Conservation (phyloP, 345 rosid species). For the Aquilaria malaccensis region DNA sequence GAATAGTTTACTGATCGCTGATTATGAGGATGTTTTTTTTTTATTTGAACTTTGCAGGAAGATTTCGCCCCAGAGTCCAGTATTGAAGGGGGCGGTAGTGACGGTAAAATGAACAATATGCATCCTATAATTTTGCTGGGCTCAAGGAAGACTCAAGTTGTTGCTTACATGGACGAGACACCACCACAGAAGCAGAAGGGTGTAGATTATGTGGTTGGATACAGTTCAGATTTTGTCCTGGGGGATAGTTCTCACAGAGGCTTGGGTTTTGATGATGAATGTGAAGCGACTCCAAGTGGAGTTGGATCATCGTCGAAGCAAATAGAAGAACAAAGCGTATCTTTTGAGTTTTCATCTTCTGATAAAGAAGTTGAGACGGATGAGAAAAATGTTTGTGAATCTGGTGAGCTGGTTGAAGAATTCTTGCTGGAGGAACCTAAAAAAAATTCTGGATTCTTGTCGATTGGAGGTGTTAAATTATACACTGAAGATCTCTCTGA, state of each 20-base stretch:
- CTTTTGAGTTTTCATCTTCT: constrained; percentile 22
- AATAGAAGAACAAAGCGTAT: constrained; percentile 26
- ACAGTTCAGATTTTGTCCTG: constrained; percentile 51
- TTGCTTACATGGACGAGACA: constrained; percentile 57
- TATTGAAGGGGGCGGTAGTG: constrained; percentile 4
- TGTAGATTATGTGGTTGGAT: constrained; percentile 41
- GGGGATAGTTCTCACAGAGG: constrained; percentile 60
- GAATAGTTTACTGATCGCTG: neutral
- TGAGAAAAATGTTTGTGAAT: constrained; percentile 19
- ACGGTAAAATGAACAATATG: constrained; percentile 17
- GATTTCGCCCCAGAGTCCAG: constrained; percentile 19
- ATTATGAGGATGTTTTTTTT: neutral
- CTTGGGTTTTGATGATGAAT: constrained; percentile 52
- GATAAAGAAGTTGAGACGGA: constrained; percentile 29
- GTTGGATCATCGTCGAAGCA: constrained; percentile 34
- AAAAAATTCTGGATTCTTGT: constrained; percentile 68
- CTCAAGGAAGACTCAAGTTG: constrained; percentile 38
- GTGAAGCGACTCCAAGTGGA: constrained; percentile 39
- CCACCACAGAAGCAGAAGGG: constrained; percentile 29
- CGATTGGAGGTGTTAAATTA: constrained; percentile 66
- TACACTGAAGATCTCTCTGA: constrained; percentile 73
- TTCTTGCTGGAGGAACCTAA: constrained; percentile 23
- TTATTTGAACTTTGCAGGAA: constrained; percentile 21
- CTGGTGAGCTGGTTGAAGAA: constrained; percentile 26
- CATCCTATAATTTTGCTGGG: constrained; percentile 37